These are phyloP conservation scores for Bisporella sp. DNA, from an alignment of 2,329 filamentous ascomycete genomes.

Conservation along the genomic window DNA sequence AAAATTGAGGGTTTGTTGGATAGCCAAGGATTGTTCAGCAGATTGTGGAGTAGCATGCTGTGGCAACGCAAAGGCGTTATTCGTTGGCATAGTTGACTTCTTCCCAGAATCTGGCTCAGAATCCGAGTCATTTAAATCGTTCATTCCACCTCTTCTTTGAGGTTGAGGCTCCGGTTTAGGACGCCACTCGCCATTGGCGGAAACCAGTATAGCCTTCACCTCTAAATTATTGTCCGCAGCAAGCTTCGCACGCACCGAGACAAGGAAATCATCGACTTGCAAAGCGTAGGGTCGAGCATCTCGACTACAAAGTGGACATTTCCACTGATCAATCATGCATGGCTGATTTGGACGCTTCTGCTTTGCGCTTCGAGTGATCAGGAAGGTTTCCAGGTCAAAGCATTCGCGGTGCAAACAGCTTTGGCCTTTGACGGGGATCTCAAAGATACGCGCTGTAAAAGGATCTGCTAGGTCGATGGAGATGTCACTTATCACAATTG, in stretches of 20 bases:
- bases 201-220: constrained; percentile 55
- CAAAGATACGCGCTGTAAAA: constrained; percentile 58
- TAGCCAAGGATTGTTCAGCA: neutral
- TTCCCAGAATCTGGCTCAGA: constrained; percentile 8
- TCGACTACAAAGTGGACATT: constrained; percentile 72
- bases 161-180: constrained; percentile 33
- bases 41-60: neutral
- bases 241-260: constrained; percentile 51
- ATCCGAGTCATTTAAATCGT: constrained; percentile 18
- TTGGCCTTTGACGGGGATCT: constrained; percentile 62
- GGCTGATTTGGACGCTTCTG: constrained; percentile 43
- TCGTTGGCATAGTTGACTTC: neutral
- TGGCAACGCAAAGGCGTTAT: neutral
- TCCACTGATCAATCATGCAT: constrained; percentile 65
- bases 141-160: constrained; percentile 13
- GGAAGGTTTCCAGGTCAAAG: constrained; percentile 81
- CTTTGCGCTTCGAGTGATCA: constrained; percentile 51
- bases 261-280: constrained; percentile 67
- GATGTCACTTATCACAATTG: constrained; percentile 49
- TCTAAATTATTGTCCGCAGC: constrained; percentile 38
- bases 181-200: constrained; percentile 59
- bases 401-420: constrained; percentile 75
- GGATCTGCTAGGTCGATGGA: constrained; percentile 60
- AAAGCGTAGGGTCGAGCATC: constrained; percentile 72
- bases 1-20: no score